Percentiles rank a stretch among this genome's conserved stretches.
phyloP scores from a whole-genome alignment of 208 protist species.

The Giardia muris region DNA sequence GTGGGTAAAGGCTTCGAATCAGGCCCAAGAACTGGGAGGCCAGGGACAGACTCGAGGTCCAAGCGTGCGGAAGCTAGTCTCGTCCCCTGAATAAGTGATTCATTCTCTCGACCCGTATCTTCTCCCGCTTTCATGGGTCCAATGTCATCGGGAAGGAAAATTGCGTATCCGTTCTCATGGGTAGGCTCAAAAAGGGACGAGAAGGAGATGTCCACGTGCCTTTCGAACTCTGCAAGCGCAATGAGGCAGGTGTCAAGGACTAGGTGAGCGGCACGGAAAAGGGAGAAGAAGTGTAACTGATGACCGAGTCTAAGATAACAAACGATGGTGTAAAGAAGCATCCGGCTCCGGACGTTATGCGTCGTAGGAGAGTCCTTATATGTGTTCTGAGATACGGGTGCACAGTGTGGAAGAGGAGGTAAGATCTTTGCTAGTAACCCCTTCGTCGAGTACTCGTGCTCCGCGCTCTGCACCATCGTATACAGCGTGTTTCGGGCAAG shows the following conservation, averaged over 20 bases:
- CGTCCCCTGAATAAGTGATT: neutral
- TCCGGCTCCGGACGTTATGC: neutral
- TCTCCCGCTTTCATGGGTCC: neutral
- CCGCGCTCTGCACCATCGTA: neutral
- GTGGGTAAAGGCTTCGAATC: neutral
- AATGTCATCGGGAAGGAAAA: neutral
- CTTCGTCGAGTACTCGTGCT: neutral
- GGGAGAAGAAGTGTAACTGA: neutral
- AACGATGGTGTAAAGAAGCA: neutral
- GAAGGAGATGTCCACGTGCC: neutral
- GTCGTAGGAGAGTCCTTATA: neutral
- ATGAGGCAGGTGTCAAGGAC: neutral
- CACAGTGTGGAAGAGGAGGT: neutral
- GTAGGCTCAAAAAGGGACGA: neutral
- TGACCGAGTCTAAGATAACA: neutral
- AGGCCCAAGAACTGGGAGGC: neutral
- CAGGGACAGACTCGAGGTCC: neutral
- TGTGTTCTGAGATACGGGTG: neutral
- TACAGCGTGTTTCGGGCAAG: neutral
- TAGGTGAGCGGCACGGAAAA: neutral
- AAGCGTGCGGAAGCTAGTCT: neutral
- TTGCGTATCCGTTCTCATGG: neutral
- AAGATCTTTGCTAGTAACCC: neutral
- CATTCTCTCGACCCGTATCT: neutral
- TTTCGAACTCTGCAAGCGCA: neutral